These are phyloP conservation scores for Spizellomyces punctatus DNA, from an alignment of 192 early-diverging fungal genomes.

Conservation along the genomic window DNA sequence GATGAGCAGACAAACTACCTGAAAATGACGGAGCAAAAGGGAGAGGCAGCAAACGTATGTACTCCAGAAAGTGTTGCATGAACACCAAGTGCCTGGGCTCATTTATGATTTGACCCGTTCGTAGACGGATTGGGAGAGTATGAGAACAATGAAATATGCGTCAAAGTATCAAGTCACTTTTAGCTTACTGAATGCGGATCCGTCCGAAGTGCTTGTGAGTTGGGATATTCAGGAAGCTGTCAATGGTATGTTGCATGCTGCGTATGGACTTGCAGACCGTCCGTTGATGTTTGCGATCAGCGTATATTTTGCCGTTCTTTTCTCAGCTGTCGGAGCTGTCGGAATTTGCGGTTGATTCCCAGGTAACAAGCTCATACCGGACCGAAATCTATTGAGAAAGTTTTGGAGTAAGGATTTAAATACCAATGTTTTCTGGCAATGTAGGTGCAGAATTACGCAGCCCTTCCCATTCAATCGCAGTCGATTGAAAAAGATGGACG, in stretches of 20 bases:
- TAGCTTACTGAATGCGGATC: constrained; percentile 84
- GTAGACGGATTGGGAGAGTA: constrained; percentile 42
- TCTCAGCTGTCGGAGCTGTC: constrained; percentile 68
- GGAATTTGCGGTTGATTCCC: constrained; percentile 76
- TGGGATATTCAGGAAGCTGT: constrained; percentile 86
- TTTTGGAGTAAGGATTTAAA: too few relatives aligned
- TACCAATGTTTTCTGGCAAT: too few relatives aligned
- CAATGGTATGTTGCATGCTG: background rate
- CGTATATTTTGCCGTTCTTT: constrained; percentile 74
- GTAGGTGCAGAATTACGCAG: constrained; percentile 78
- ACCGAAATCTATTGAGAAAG: background rate
- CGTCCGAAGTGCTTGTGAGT: constrained; percentile 61
- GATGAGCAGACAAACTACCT: constrained; percentile 28
- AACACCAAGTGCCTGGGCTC: too few relatives aligned
- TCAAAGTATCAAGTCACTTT: constrained; percentile 83
- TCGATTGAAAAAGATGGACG: constrained; percentile 8
- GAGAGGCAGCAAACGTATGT: too few relatives aligned
- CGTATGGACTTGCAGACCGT: background rate
- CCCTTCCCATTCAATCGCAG: constrained; percentile 70
- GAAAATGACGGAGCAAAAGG: background rate
- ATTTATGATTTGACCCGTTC: too few relatives aligned
- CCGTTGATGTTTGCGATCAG: constrained; percentile 30
- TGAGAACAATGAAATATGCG: constrained; percentile 83
- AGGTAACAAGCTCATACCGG: constrained; percentile 27
- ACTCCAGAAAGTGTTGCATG: too few relatives aligned